Evolutionary conservation across 495 filamentous ascomycete species (phyloP).

Genomic region (Poronia punctata): DNA sequence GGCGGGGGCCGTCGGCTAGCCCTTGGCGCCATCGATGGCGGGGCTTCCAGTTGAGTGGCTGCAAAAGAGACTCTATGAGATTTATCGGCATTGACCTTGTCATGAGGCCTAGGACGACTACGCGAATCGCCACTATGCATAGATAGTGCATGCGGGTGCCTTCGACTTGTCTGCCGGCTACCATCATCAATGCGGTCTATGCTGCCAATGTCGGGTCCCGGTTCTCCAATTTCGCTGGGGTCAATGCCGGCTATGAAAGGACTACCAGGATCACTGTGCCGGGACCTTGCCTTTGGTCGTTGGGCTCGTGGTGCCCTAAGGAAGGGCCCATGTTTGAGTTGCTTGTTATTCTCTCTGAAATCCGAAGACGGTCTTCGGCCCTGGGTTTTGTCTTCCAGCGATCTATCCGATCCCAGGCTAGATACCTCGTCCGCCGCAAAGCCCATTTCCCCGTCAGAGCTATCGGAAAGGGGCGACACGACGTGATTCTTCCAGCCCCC

Average conservation of each 20-base stretch:
- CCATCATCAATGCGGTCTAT: neutral
- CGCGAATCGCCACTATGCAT: neutral
- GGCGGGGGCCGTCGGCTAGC: neutral
- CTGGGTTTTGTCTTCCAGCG: too few species aligned
- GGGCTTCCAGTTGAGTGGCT: neutral
- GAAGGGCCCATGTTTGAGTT: neutral
- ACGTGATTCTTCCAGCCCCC: conserved; percentile 2
- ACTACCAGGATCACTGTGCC: conserved; percentile 7
- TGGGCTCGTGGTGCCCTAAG: neutral
- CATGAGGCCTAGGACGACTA: neutral
- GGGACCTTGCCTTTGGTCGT: neutral
- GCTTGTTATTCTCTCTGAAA: neutral
- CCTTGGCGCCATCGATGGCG: neutral
- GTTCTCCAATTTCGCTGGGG: neutral
- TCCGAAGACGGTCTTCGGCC: too few species aligned
- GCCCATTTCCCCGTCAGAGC: neutral
- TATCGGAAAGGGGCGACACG: conserved; percentile 7
- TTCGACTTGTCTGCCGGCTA: neutral
- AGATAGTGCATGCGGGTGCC: neutral
- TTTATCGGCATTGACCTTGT: neutral
- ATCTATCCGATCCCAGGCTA: too few species aligned
- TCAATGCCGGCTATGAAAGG: neutral
- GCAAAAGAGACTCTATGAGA: neutral
- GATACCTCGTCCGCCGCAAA: neutral
- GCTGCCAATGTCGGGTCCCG: neutral